Evolutionary conservation across 2,329 filamentous ascomycete species (phyloP).

Genomic region (Tolypocladium cylindrosporum): DNA sequence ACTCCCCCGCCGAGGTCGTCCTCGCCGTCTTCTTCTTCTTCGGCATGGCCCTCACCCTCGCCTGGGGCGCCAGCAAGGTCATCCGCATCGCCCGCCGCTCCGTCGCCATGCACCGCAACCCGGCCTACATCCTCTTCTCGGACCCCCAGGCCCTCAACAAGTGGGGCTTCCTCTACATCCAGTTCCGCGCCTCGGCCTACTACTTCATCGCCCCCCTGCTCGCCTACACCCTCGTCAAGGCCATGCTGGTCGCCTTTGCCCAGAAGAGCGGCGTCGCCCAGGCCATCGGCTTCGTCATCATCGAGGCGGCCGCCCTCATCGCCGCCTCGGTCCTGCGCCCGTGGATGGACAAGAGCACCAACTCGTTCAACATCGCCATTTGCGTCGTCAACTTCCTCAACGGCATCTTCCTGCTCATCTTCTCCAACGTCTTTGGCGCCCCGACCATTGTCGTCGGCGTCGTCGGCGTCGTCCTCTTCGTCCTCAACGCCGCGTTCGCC

Average conservation of each 20-base stretch:
- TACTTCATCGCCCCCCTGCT: slow-evolving; percentile 84
- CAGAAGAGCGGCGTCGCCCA: slow-evolving; percentile 64
- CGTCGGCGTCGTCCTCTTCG: slow-evolving; percentile 81
- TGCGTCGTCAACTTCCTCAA: slow-evolving; percentile 85
- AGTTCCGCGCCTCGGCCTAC: slow-evolving; percentile 91
- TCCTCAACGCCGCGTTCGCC: slow-evolving; percentile 76
- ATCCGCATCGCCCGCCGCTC: slow-evolving; percentile 82
- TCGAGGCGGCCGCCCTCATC: slow-evolving; percentile 73
- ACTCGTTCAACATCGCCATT: slow-evolving; percentile 92
- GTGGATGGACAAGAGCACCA: slow-evolving; percentile 99
- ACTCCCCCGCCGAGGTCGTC: slow-evolving; percentile 79
- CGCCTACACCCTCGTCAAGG: slow-evolving; percentile 73
- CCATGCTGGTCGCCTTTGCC: slow-evolving; percentile 75
- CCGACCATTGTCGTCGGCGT: slow-evolving; percentile 77
- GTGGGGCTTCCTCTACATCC: slow-evolving; percentile 96
- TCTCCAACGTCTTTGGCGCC: slow-evolving; percentile 77
- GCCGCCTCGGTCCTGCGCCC: slow-evolving; percentile 71
- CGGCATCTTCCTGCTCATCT: slow-evolving; percentile 79
- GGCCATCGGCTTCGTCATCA: slow-evolving; percentile 70
- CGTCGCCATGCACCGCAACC: slow-evolving; percentile 86
- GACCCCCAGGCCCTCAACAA: slow-evolving; percentile 92
- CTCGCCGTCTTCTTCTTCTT: slow-evolving; percentile 84
- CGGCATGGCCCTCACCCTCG: slow-evolving; percentile 66
- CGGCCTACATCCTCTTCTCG: slow-evolving; percentile 93
- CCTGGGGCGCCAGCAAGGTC: slow-evolving; percentile 83